Evolutionary conservation across 2,329 filamentous ascomycete species (phyloP).

Genomic region (Diaporthe sp.): DNA sequence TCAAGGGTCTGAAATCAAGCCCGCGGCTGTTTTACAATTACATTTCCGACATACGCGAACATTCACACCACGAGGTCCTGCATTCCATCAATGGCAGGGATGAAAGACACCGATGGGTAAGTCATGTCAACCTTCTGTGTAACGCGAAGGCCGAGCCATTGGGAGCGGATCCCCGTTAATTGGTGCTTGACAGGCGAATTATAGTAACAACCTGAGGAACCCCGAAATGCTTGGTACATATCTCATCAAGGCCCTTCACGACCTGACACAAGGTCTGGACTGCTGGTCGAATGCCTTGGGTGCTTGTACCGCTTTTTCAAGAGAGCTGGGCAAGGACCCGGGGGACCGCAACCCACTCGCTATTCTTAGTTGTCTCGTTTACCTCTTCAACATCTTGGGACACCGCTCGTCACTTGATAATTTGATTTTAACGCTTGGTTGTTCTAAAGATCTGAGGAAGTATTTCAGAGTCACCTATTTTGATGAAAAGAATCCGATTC

Average conservation of each 20-base stretch:
- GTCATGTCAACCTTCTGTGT: neutral
- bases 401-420: too few relatives aligned
- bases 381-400: neutral
- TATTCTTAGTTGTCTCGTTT: too few relatives aligned
- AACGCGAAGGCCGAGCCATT: neutral
- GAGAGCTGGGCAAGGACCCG: too few relatives aligned
- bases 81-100: neutral
- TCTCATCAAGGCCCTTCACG: neutral
- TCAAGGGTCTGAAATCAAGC: neutral
- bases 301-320: too few relatives aligned
- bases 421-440: neutral
- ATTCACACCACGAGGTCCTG: neutral
- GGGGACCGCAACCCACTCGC: too few relatives aligned
- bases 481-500: neutral
- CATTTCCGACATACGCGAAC: neutral
- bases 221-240: neutral
- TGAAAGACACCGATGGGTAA: neutral
- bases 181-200: neutral
- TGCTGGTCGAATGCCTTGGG: neutral
- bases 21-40: neutral
- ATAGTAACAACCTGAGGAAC: neutral
- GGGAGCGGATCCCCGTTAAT: neutral
- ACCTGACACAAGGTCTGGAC: neutral
- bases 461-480: neutral
- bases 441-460: neutral